Percentiles rank a stretch among this genome's conserved stretches.
Evolutionary conservation across 441 rosid species (phyloP).

Genomic region (Gossypium trilobum): DNA sequence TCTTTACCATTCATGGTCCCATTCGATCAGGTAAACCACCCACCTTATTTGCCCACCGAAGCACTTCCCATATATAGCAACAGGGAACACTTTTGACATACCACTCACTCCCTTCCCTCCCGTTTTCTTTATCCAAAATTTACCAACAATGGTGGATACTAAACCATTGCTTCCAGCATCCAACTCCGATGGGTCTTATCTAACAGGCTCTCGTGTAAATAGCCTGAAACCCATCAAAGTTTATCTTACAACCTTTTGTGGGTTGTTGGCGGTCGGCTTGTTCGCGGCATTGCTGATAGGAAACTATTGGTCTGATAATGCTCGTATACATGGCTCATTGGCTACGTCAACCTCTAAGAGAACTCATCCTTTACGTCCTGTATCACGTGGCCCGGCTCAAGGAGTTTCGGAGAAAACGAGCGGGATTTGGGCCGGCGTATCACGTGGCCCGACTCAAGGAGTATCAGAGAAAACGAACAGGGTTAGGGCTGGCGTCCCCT

Average conservation of each 20-base stretch:
- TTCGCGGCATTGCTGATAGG: conserved; percentile 25
- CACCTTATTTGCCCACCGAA: not conserved
- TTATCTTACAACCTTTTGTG: conserved; percentile 24
- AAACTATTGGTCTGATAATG: not conserved
- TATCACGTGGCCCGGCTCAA: conserved; percentile 44
- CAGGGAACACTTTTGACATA: no score
- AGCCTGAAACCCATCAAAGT: conserved; percentile 24
- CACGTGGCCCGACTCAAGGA: conserved; percentile 54
- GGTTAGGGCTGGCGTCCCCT: not conserved
- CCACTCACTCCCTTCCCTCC: not conserved
- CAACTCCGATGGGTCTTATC: conserved; percentile 16
- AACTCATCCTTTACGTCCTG: conserved; percentile 16
- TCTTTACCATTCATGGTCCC: not conserved
- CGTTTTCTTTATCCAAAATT: not conserved
- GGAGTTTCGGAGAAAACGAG: conserved; percentile 79
- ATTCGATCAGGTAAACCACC: not conserved
- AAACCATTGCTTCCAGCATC: conserved; percentile 20
- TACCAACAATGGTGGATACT: conserved; percentile 20
- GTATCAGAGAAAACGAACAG: conserved; percentile 69
- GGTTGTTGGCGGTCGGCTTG: conserved; percentile 31
- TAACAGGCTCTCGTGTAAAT: not conserved
- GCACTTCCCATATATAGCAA: not conserved
- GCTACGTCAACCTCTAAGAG: not conserved
- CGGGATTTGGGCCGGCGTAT: conserved; percentile 6
- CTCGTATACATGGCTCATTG: not conserved